A percentile compares a stretch with the other conserved stretches of the same genome.
These are phyloP conservation scores for Fraxinus paxiana DNA, from an alignment of 305 asterid genomes.

Conservation along the genomic window DNA sequence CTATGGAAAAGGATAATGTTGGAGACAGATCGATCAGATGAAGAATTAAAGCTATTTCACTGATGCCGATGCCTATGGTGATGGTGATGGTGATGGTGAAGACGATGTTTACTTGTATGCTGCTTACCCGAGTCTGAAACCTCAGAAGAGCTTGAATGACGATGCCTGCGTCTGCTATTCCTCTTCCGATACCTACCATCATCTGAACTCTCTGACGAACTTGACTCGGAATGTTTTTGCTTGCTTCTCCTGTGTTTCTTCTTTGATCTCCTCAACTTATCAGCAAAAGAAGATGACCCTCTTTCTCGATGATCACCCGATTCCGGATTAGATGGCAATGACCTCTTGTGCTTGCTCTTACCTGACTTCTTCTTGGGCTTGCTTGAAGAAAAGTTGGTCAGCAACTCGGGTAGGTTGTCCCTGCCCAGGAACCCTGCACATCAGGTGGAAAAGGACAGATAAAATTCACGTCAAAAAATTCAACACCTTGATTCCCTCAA, in stretches of 20 bases:
- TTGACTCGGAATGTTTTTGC: slow-evolving; percentile 34
- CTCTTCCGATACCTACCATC: slow-evolving; percentile 36
- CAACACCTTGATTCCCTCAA: not conserved
- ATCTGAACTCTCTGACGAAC: slow-evolving; percentile 48
- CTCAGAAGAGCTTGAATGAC: slow-evolving; percentile 33
- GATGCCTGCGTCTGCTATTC: slow-evolving; percentile 32
- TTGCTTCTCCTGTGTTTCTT: slow-evolving; percentile 45
- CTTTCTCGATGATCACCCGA: slow-evolving; percentile 30
- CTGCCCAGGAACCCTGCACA: slow-evolving; percentile 73
- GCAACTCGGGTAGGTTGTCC: slow-evolving; percentile 60
- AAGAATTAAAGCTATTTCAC: not conserved
- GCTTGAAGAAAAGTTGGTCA: slow-evolving; percentile 50
- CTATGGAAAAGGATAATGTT: not conserved
- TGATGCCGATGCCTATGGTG: not conserved
- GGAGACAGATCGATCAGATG: not conserved
- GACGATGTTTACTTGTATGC: slow-evolving; percentile 25
- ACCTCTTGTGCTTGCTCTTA: slow-evolving; percentile 50
- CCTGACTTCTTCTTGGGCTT: slow-evolving; percentile 49
- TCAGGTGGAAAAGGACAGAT: not conserved
- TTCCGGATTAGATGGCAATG: slow-evolving; percentile 34
- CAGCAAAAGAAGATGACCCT: slow-evolving; percentile 40
- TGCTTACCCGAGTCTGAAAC: slow-evolving; percentile 29
- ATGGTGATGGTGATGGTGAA: too few relatives aligned
- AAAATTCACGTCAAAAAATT: not conserved
- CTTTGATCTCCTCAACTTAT: slow-evolving; percentile 37